Evolutionary conservation across 768 basidiomycete species (phyloP).

Genomic region (Kwoniella dendrophila): DNA sequence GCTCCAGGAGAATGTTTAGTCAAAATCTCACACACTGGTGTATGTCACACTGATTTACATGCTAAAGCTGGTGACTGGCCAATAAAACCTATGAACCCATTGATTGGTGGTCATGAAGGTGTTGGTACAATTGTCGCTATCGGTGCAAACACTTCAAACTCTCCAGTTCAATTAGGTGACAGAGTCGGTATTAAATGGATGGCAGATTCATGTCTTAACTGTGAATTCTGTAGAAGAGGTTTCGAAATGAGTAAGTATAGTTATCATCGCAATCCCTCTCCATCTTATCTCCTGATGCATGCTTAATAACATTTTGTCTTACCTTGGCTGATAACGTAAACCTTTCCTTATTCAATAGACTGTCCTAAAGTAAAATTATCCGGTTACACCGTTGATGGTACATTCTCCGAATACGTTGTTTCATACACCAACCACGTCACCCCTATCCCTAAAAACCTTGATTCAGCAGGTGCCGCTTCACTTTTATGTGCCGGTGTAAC

Average conservation of each 20-base stretch:
- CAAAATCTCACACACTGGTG: conserved; percentile 74
- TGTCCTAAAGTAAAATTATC: conserved; percentile 66
- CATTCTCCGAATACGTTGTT: conserved; percentile 62
- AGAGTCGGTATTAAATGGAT: conserved; percentile 76
- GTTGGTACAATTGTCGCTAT: conserved; percentile 81
- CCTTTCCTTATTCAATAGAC: conserved; percentile 58
- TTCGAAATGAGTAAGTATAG: conserved; percentile 59
- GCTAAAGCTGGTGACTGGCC: conserved; percentile 81
- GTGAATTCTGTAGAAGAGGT: conserved; percentile 76
- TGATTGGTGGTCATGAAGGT: conserved; percentile 68
- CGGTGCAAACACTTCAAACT: conserved; percentile 66
- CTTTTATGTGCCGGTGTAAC: conserved; percentile 80
- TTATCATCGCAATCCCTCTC: not conserved
- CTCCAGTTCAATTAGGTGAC: conserved; percentile 61
- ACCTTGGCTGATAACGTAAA: conserved; percentile 21
- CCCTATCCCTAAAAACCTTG: conserved; percentile 69
- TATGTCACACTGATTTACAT: conserved; percentile 80
- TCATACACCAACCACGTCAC: conserved; percentile 60
- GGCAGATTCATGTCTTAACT: conserved; percentile 65
- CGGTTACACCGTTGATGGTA: conserved; percentile 77
- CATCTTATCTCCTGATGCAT: not conserved
- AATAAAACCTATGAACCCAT: conserved; percentile 51
- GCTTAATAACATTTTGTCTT: not conserved
- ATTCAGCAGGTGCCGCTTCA: conserved; percentile 65
- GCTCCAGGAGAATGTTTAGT: conserved; percentile 59